Base-by-base conservation (phyloP, 768 basidiomycete genomes). In the Dentipellis sp. region DNA sequence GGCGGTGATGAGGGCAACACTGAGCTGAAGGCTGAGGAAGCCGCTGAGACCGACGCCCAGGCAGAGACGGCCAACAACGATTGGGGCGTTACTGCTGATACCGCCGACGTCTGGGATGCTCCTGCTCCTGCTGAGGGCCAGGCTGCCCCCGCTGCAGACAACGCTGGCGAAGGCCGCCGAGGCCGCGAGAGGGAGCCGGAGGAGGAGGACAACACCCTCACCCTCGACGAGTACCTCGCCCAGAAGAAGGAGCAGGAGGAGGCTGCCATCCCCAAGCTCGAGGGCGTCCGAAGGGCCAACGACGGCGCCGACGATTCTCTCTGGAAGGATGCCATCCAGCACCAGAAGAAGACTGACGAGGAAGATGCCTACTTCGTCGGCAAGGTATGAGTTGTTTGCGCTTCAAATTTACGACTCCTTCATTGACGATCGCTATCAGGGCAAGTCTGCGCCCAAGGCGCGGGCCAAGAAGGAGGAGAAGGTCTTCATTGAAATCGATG, bases 121-220 rank as follows among this genome's bases (percentile, higher is more conserved):
- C 63, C 69, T 22, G 60, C 67, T n/a, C 62, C 63, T 21, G 66
- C 71, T 23, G 58, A 69, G 36, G 46, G 66, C 37, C 66, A 65
- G 10, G 49, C 63, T 2, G 66, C 60, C 47, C 66, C 66, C 39
- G 67, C 72, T 53, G 69, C 68, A 36, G 56, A 61, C 21, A 71
- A 65, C 17, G 66, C 64, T 37, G 63, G 59, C 45, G 64, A 68
- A 50, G 60, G 60, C 22, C 75, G 71, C 48, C 59, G 69, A 5
- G 72, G 72, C 67, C 78, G 71, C 62, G 80, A 84, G 54, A 73
- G 77, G 16, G 85, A 89, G 66, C 74, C 71, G 17, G 92, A 94
- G 63, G 91, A 94, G 67, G 90, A 93, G 69, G 92, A 94, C 71
- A 91, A 93, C 72, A 93, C 91, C 46, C 81, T 97, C 66, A 94